Conservation (phyloP, 1,284 basidiomycete species). For the Ustilago bromivora region DNA sequence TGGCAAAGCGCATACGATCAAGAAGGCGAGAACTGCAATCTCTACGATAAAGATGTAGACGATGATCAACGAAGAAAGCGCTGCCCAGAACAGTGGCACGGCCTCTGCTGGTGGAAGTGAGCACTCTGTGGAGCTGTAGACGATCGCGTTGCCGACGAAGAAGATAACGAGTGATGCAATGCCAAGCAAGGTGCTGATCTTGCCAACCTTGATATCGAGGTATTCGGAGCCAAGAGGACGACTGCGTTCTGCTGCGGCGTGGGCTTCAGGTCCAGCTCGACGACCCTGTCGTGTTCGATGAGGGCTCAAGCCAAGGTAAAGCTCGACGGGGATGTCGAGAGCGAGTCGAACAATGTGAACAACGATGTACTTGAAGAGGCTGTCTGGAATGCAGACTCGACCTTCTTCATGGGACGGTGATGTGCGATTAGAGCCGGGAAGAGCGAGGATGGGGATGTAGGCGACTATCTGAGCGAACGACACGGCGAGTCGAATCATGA, state of each 20-base stretch:
- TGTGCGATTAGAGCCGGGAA: slow-evolving; percentile 30
- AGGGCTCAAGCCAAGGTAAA: slow-evolving; percentile 59
- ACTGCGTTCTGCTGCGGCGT: slow-evolving; percentile 45
- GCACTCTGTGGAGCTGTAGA: slow-evolving; percentile 58
- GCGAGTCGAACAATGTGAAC: slow-evolving; percentile 55
- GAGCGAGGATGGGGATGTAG: slow-evolving; percentile 36
- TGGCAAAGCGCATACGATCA: slow-evolving; percentile 60
- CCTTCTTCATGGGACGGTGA: slow-evolving; percentile 25
- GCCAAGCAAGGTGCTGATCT: slow-evolving; percentile 53
- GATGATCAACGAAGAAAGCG: slow-evolving; percentile 49
- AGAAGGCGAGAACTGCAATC: slow-evolving; percentile 51
- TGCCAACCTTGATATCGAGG: slow-evolving; percentile 49
- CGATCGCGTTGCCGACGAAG: slow-evolving; percentile 59
- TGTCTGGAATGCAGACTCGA: slow-evolving; percentile 46
- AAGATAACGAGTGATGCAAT: slow-evolving; percentile 56
- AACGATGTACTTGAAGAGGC: slow-evolving; percentile 58
- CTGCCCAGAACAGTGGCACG: slow-evolving; percentile 55
- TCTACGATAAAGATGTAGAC: slow-evolving; percentile 60
- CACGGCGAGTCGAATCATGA: slow-evolving; percentile 37
- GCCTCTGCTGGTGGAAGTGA: slow-evolving; percentile 52
- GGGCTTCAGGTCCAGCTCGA: slow-evolving; percentile 43
- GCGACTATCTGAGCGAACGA: slow-evolving; percentile 46
- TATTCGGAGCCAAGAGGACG: slow-evolving; percentile 49
- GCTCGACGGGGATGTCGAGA: slow-evolving; percentile 51
- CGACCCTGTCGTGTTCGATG: slow-evolving; percentile 52